Base-by-base conservation (phyloP, 176 grass and related monocot species). In the Musa itinerans region DNA sequence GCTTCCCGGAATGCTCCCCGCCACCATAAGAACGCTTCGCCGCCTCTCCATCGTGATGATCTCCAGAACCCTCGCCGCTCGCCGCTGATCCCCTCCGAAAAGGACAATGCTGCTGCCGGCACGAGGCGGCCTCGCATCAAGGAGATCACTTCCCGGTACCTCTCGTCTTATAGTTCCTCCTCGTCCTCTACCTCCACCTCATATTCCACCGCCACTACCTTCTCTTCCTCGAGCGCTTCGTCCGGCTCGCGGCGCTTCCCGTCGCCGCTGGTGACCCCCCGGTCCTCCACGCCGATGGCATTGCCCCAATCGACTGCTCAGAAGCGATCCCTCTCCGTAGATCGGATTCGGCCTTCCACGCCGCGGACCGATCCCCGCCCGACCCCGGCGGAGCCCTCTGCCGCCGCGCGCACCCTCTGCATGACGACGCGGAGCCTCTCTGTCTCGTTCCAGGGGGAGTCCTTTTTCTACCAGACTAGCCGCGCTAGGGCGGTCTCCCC, bases 391-490 rank as follows among this genome's bases (percentile, higher is more conserved):
- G 65, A 70, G 57, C 65, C 76, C 26, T 63, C 85, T 8, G 78
- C 80, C 8, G 81, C 80, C 34, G 20, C 68, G 7, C 69, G 69
- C 21, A 49, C 69, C 10, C 43, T 80, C 69, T 80, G 69, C 52
- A 87, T 50, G 21, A 83, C 72, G 50, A 87, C 85, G 12, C 69
- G 85, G 63, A 87, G 85, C 62, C 74, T 87, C 34, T 81, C 85
- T 6, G 85, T 87, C 54, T 87, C 85, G 2, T 87, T 87, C 69
- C 85, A 87, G 69, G 85, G 85, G 43, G 76, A 72, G 23, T 87
- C 85, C 50, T 87, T 87, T 72, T 87, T 76, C 81, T 87, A 83
- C 74, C 80, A 83, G 65, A 87, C 84, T 0, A 86, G 79, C 73
- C 80, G 84, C 25, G 83, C 83, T 11, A 85, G 80, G 67, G 52